Evolutionary conservation across 305 asterid genomes (phyloP), one percentile per base, ranked within the genome.

Genomic region (Fraxinus dipetala): DNA sequence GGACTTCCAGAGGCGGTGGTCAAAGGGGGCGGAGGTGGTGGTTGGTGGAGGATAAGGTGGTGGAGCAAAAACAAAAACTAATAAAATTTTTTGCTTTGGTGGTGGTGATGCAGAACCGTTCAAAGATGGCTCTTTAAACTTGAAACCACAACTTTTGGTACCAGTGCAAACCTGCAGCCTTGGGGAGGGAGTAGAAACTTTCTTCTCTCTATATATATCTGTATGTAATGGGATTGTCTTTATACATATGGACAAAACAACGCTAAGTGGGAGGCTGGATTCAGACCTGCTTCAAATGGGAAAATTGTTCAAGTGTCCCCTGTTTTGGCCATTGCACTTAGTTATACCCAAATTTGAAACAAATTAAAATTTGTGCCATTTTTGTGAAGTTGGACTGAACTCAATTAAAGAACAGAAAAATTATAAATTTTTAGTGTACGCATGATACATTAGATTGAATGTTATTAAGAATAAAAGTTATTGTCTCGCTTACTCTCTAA

Each of bases 141-240:
- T 78, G 85, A 85, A 86, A 84, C 87, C 89, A 85, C 88, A 88
- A 82, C 84, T 86, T 83, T 88, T 84, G 86, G 90, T 82, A 86
- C 87, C 85, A 77, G 89, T 85, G 91, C 85, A 36, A 51, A 32
- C 80, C 88, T 81, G 88, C 89, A 84, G 86, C 40, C 75, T 87
- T 80, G 93, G 93, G 89, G 85, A 84, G 83, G 79, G 56, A 82
- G 93, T 79, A 83, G 81, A 86, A 78, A 79, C 82, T 85, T 75
- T 59, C 32, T 45, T 81, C 51, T 67, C 59, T 75, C 1, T 75
- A 6, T 80, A 43, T 74, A 74, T 74, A 78, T 77, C 28, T 74
- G 10, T 77, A 18, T 78, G 61, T 22, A 61, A 77, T 78, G 86
- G 80, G 81, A 75, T 80, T 81, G 83, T 84, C 86, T 69, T 80